Base-by-base conservation (phyloP, 352 stramenopile genomes). In the Globisporangium carolinianum region DNA sequence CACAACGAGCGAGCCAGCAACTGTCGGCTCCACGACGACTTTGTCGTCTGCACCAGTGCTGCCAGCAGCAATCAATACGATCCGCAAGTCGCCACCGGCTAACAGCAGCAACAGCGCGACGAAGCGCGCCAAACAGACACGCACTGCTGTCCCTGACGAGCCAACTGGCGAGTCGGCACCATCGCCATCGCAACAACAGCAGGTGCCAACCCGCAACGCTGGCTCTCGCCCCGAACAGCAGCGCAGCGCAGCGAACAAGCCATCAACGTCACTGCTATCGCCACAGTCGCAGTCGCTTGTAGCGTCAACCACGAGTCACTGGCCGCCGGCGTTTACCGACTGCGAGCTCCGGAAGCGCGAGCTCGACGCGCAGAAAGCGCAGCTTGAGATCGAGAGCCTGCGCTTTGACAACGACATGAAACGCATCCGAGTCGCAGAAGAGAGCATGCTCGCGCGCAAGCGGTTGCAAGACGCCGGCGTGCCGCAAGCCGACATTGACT, bases 371-470 rank as follows among this genome's bases (percentile, higher is more conserved):
- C 52, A 47, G 46, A 54, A 60, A 54, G 38, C 38, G 35, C 12
- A 39, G 46, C 46, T 64, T n/a, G 50, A 59, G 37, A 60, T 59
- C 50, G 53, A 63, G 50, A 49, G 37, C 15, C 41, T 65, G 56
- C 51, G 57, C 57, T 63, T 55, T 42, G 51, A 63, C 51, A 67
- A 56, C 39, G 46, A 53, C n/a, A 46, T 65, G 11, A 67, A 65
- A 57, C 50, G 53, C 38, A 49, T 64, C 43, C 41, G 53, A 37
- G 46, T 62, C 18, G 57, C 52, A 32, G 50, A 63, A 39, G 55
- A 66, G 55, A 64, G 60, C 42, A 53, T 71, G 39, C 55, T 83
- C 12, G 71, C 73, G 38, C 66, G 73, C 50, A 79, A 76, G 57
- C 71, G 69, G 41, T 46, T 83, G 60, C 61, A 71, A 24, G 72